Conservation (phyloP, 177 flowering plant genomes). For the Vitis hybrid region DNA sequence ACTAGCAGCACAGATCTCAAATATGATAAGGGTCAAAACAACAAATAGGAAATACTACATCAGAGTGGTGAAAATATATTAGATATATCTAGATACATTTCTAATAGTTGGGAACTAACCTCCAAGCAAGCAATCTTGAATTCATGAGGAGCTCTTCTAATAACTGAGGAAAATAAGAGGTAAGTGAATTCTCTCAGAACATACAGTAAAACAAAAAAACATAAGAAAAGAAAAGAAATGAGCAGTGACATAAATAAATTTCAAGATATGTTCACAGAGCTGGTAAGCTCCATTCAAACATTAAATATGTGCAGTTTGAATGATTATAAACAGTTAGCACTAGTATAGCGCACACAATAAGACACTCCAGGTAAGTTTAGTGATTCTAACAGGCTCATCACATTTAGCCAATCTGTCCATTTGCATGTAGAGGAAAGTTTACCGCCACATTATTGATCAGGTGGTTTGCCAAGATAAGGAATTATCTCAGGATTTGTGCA, state of each 20-base stretch:
- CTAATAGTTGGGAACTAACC: conserved; percentile 44
- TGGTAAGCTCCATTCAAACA: background rate
- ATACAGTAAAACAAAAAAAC: background rate
- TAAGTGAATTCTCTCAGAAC: background rate
- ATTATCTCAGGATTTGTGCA: background rate
- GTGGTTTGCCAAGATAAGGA: background rate
- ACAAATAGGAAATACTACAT: no score
- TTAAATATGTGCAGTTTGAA: background rate
- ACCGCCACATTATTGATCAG: background rate
- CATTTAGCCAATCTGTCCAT: background rate
- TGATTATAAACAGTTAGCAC: no score
- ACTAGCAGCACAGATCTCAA: conserved; percentile 6
- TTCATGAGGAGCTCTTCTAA: conserved; percentile 97
- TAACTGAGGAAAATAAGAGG: conserved; percentile 53
- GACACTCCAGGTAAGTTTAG: no score
- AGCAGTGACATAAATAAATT: background rate
- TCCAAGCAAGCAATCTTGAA: conserved; percentile 94
- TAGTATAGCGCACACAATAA: no score
- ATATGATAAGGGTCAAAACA: background rate
- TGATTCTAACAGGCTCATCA: no score
- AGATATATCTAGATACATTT: background rate
- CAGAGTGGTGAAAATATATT: background rate
- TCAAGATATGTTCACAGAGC: background rate
- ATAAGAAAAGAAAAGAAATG: background rate
- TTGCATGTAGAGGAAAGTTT: background rate